Evolutionary conservation across 768 basidiomycete genomes (phyloP).

Genomic region (Brasilioporus rufonigricans): DNA sequence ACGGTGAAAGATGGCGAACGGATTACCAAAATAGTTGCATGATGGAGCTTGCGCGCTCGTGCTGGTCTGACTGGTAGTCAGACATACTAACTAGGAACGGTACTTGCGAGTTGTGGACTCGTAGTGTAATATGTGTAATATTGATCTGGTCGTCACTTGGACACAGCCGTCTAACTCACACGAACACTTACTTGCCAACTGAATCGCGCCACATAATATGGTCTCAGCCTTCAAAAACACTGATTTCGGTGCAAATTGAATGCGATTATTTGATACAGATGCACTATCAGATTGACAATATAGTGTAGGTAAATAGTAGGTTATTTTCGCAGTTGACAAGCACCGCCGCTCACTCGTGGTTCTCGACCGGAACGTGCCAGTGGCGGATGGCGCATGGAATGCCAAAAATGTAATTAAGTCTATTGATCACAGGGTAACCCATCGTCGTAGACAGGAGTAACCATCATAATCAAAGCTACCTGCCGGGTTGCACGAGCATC

Average conservation of each 20-base stretch:
- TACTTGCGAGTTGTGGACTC: too few relatives aligned
- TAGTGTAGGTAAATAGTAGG: background rate
- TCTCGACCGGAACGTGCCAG: background rate
- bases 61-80: too few relatives aligned
- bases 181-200: background rate
- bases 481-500: conserved; percentile 25
- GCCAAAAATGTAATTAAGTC: background rate
- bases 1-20: too few relatives aligned
- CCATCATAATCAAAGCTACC: conserved; percentile 28
- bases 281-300: background rate
- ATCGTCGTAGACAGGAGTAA: conserved; percentile 26
- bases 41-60: too few relatives aligned
- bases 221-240: background rate
- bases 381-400: background rate
- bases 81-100: too few relatives aligned
- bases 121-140: too few relatives aligned
- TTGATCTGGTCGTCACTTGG: too few relatives aligned
- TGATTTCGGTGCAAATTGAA: background rate
- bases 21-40: too few relatives aligned
- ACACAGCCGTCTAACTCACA: background rate
- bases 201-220: too few relatives aligned
- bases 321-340: background rate
- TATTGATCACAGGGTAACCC: conserved; percentile 9
- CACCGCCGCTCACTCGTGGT: background rate
- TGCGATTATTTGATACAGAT: conserved; percentile 6